Conservation (phyloP, 2,329 filamentous ascomycete species). For the Balansia obtecta region DNA sequence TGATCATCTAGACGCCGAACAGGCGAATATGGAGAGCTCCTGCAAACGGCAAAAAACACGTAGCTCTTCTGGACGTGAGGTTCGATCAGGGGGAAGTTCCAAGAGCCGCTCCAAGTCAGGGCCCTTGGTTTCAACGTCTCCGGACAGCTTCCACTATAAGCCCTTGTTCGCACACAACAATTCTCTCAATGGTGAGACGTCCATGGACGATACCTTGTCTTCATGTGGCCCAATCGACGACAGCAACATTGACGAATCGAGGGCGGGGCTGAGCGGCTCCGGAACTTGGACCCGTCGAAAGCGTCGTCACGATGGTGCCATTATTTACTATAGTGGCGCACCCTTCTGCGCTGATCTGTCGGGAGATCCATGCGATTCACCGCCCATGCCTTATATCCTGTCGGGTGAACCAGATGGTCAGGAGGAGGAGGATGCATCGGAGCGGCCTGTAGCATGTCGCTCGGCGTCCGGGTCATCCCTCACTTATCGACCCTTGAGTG, state of each 20-base stretch:
- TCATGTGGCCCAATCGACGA: constrained; percentile 35
- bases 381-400: constrained; percentile 35
- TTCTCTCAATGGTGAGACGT: constrained; percentile 33
- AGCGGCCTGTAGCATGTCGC: constrained; percentile 20
- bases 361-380: constrained; percentile 44
- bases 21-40: constrained; percentile 27
- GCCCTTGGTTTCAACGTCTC: constrained; percentile 24
- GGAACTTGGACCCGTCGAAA: constrained; percentile 36
- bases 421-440: constrained; percentile 7
- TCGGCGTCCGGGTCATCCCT: constrained; percentile 40
- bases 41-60: constrained; percentile 34
- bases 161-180: constrained; percentile 45
- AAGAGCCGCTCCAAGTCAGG: constrained; percentile 29
- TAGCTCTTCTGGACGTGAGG: constrained; percentile 21
- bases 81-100: constrained; percentile 20
- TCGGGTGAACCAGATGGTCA: constrained; percentile 28
- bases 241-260: constrained; percentile 35
- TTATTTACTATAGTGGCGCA: constrained; percentile 74
- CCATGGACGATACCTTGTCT: constrained; percentile 35
- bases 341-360: constrained; percentile 73
- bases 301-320: constrained; percentile 54
- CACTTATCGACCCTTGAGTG: constrained; percentile 36
- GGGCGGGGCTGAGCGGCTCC: constrained; percentile 34
- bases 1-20: constrained; percentile 36
- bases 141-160: constrained; percentile 48